phyloP scores from a whole-genome alignment of 2,329 filamentous ascomycete species.

The Epichloe elymi region DNA sequence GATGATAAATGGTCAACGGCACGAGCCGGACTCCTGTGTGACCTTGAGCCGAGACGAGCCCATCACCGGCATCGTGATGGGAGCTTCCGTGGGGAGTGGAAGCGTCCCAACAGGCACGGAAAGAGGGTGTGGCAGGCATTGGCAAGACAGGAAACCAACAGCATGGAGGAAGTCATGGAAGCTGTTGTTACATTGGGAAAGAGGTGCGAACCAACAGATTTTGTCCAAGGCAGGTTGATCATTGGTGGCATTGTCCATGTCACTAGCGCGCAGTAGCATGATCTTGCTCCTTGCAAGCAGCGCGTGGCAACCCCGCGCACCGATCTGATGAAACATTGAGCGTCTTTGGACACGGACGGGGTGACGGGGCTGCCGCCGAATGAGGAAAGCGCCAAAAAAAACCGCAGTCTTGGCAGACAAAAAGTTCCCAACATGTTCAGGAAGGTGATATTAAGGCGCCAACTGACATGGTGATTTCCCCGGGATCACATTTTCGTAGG shows the following conservation, averaged over 20 bases:
- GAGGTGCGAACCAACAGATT: not conserved
- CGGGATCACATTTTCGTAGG: too few species aligned
- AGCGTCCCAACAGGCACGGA: too few species aligned
- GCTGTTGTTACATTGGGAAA: not conserved
- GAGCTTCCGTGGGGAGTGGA: too few species aligned
- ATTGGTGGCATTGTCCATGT: not conserved
- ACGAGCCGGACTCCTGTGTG: not conserved
- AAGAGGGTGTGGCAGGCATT: not conserved
- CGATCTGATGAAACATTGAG: not conserved
- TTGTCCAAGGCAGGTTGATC: not conserved
- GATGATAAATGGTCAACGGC: too few species aligned
- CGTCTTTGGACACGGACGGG: too few species aligned
- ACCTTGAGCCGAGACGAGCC: not conserved
- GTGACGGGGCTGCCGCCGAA: too few species aligned
- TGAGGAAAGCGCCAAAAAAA: not conserved
- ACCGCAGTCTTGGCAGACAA: slow-evolving; percentile 3
- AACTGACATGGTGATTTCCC: too few species aligned
- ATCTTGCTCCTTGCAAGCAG: not conserved
- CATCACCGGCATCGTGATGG: too few species aligned
- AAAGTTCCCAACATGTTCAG: slow-evolving; percentile 2
- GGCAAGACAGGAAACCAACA: not conserved
- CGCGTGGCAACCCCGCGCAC: not conserved
- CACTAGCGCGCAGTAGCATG: not conserved
- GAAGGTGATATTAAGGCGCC: not conserved
- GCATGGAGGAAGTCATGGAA: not conserved